Conservation (phyloP, 2,329 filamentous ascomycete genomes). For the Lasiodiplodia citricola region DNA sequence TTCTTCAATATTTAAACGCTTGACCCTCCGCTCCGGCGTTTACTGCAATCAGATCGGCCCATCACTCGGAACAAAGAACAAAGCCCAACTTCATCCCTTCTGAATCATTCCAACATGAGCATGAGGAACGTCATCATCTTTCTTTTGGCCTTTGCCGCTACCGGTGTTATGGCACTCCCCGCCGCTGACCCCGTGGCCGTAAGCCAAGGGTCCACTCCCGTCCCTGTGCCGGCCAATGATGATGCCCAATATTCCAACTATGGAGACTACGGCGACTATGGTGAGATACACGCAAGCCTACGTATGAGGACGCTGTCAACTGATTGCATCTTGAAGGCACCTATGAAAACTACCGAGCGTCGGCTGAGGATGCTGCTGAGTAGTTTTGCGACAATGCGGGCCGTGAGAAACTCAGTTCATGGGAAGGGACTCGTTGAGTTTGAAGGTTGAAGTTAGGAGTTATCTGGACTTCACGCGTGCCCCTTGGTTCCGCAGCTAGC, state of each 20-base stretch:
- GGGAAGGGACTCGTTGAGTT: background rate
- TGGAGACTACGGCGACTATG: slow-evolving; percentile 16
- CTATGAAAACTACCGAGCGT: background rate
- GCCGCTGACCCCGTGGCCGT: background rate
- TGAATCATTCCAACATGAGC: background rate
- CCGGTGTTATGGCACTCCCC: slow-evolving; percentile 1
- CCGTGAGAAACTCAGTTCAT: background rate
- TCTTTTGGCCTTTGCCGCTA: slow-evolving; percentile 14
- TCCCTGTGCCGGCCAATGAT: background rate
- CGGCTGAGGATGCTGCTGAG: background rate
- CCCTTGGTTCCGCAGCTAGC: too few relatives aligned
- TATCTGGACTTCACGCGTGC: too few relatives aligned
- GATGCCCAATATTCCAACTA: slow-evolving; percentile 18
- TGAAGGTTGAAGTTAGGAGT: too few relatives aligned
- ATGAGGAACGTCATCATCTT: background rate
- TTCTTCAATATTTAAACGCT: background rate
- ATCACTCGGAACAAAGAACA: background rate
- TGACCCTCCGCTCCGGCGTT: background rate
- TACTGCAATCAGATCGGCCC: background rate
- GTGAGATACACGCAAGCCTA: background rate
- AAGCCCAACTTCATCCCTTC: background rate
- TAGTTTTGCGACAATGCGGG: background rate
- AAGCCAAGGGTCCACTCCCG: background rate
- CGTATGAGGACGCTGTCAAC: too few relatives aligned
- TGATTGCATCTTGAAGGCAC: background rate